Evolutionary conservation across 345 rosid genomes (phyloP).

Genomic region (Melaleuca alternifolia): DNA sequence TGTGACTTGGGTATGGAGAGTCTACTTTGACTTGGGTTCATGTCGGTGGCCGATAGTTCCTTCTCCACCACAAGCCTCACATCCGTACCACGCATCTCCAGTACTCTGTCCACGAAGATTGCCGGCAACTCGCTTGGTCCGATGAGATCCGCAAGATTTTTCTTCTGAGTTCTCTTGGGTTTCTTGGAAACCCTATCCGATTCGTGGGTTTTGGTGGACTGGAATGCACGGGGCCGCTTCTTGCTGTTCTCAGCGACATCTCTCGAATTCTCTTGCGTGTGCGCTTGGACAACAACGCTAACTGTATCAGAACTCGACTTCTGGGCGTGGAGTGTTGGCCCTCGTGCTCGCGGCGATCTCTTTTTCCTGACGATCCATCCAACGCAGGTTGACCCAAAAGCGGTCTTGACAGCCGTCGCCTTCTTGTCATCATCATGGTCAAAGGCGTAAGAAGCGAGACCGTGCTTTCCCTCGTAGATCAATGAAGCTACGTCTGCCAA

Average conservation of each 20-base stretch:
- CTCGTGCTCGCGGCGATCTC: too few relatives aligned
- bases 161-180: neutral
- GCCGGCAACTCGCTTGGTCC: neutral
- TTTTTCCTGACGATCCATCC: too few relatives aligned
- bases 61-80: neutral
- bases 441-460: neutral
- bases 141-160: neutral
- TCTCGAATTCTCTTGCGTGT: too few relatives aligned
- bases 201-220: neutral
- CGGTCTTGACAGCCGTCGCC: too few relatives aligned
- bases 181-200: neutral
- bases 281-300: neutral
- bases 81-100: neutral
- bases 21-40: neutral
- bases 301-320: too few relatives aligned
- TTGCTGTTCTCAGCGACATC: neutral
- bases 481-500: neutral
- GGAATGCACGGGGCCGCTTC: neutral
- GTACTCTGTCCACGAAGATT: neutral
- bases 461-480: neutral
- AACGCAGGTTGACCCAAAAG: too few relatives aligned
- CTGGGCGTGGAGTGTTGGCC: too few relatives aligned
- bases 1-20: neutral
- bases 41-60: accelerated
- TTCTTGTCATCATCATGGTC: too few relatives aligned